phyloP scores from a whole-genome alignment of 2,329 filamentous ascomycete genomes.

The Nothophoma quercina region DNA sequence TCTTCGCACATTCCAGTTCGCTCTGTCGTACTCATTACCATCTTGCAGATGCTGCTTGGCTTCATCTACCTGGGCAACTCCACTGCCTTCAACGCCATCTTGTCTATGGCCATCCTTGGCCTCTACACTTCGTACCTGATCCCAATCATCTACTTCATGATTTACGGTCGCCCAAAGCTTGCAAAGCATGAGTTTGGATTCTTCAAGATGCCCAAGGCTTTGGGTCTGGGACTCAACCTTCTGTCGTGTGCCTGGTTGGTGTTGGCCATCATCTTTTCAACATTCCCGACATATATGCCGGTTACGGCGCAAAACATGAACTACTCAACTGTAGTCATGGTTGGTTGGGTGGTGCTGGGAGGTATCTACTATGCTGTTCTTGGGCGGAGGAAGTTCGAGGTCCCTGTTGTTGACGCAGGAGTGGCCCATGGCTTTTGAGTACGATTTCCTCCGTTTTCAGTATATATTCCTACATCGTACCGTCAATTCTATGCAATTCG shows the following conservation, averaged over 20 bases:
- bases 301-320: conserved; percentile 57
- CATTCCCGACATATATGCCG: conserved; percentile 53
- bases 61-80: conserved; percentile 54
- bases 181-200: conserved; percentile 18
- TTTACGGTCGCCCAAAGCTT: conserved; percentile 45
- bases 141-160: conserved; percentile 51
- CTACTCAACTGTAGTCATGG: conserved; percentile 55
- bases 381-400: conserved; percentile 36
- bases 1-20: conserved; percentile 46
- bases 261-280: conserved; percentile 56
- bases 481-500: too few species aligned
- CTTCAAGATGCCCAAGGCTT: conserved; percentile 39
- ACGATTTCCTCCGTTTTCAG: neutral
- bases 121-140: conserved; percentile 56
- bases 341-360: conserved; percentile 50
- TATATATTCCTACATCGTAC: neutral
- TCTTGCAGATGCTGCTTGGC: conserved; percentile 38
- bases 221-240: conserved; percentile 51
- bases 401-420: conserved; percentile 30
- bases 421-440: conserved; percentile 23
- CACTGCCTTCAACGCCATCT: conserved; percentile 54
- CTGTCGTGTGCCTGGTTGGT: conserved; percentile 55
- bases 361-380: conserved; percentile 44
- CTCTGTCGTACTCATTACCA: conserved; percentile 36
- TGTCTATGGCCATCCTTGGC: conserved; percentile 54